phyloP scores from a whole-genome alignment of 208 protist genomes.

The Acanthamoeba healyi region DNA sequence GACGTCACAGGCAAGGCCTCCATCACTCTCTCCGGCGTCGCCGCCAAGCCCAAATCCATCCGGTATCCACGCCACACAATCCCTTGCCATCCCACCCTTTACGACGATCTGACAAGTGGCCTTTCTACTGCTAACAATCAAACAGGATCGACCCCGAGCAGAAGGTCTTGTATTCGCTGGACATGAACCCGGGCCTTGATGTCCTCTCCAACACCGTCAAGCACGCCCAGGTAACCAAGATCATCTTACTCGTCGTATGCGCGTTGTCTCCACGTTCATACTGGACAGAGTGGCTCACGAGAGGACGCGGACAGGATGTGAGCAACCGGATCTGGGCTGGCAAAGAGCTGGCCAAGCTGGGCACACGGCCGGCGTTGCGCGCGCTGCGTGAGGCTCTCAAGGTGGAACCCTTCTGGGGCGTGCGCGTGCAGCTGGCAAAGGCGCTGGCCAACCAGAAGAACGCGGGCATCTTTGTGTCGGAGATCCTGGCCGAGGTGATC shows the following conservation, averaged over 20 bases:
- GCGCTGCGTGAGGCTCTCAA: neutral
- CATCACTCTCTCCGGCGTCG: slow-evolving; percentile 7
- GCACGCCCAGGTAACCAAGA: neutral
- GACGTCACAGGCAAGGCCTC: slow-evolving; percentile 41
- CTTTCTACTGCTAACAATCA: too few relatives aligned
- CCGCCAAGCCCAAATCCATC: neutral
- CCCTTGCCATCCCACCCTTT: too few relatives aligned
- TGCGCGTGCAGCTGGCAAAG: slow-evolving; percentile 36
- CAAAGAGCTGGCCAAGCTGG: slow-evolving; percentile 37
- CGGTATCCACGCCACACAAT: too few relatives aligned
- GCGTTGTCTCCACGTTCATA: too few relatives aligned
- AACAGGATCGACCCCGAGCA: slow-evolving; percentile 19
- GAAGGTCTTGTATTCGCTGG: slow-evolving; percentile 15
- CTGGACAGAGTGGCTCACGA: too few relatives aligned
- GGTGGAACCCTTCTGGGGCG: neutral
- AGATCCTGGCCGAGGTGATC: neutral
- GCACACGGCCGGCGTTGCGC: slow-evolving; percentile 7
- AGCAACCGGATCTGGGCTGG: slow-evolving; percentile 20
- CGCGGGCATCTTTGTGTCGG: neutral
- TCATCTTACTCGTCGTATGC: too few relatives aligned
- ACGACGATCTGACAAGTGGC: too few relatives aligned
- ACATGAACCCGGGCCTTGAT: slow-evolving; percentile 2
- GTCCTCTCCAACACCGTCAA: slow-evolving; percentile 31
- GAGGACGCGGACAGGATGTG: too few relatives aligned
- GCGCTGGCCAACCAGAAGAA: slow-evolving; percentile 19